Percentiles rank a stretch among this genome's conserved stretches.
phyloP scores from a whole-genome alignment of 1,284 basidiomycete species.

The Ceratobasidium theobromae region DNA sequence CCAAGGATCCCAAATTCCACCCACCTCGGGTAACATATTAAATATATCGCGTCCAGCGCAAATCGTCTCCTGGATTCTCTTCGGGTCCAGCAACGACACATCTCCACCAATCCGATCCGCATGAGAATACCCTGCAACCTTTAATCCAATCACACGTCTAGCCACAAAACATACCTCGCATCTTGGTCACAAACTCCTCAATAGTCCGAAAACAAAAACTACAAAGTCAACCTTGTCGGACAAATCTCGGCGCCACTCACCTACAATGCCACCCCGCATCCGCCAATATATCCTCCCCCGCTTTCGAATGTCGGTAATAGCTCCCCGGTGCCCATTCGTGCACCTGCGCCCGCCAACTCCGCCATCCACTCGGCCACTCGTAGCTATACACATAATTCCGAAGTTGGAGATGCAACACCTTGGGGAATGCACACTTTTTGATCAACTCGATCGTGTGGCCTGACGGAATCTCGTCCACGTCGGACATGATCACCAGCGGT shows the following conservation, averaged over 20 bases:
- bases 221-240: no score
- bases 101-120: constrained; percentile 60
- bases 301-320: constrained; percentile 60
- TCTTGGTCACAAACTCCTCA: constrained; percentile 61
- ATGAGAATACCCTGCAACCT: constrained; percentile 57
- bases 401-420: constrained; percentile 62
- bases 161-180: constrained; percentile 44
- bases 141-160: background rate
- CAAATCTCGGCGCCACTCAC: constrained; percentile 38
- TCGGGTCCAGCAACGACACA: constrained; percentile 52
- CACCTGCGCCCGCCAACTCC: constrained; percentile 59
- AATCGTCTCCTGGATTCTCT: constrained; percentile 59
- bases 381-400: constrained; percentile 67
- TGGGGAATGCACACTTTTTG: constrained; percentile 58
- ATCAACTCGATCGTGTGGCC: constrained; percentile 58
- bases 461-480: constrained; percentile 69
- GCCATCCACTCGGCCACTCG: constrained; percentile 58
- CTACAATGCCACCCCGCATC: constrained; percentile 57
- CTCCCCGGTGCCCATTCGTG: constrained; percentile 49
- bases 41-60: constrained; percentile 66
- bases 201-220: constrained; percentile 67
- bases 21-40: constrained; percentile 66
- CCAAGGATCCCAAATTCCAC: constrained; percentile 43
- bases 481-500: constrained; percentile 62
- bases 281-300: constrained; percentile 55